Percentiles rank a stretch among this genome's conserved stretches.
Evolutionary conservation across 2,329 filamentous ascomycete species (phyloP).

Genomic region (Bipolaris oryzae): DNA sequence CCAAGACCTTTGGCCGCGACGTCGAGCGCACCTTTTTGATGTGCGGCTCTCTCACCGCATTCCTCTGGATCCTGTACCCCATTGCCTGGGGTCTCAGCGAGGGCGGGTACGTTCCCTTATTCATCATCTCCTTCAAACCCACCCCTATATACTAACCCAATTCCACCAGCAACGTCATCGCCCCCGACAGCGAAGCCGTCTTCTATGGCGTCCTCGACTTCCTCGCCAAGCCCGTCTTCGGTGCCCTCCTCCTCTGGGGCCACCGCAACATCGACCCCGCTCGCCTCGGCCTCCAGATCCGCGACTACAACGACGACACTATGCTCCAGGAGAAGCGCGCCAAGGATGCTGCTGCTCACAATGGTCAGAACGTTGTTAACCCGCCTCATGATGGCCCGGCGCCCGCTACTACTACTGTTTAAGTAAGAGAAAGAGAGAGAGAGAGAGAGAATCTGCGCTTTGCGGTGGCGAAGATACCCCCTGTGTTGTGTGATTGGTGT

Average conservation of each 20-base stretch:
- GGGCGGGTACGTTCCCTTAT: slow-evolving; percentile 35
- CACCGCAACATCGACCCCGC: slow-evolving; percentile 67
- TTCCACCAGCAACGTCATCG: slow-evolving; percentile 64
- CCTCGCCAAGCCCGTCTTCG: slow-evolving; percentile 68
- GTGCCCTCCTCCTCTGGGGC: slow-evolving; percentile 64
- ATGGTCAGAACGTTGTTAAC: slow-evolving; percentile 3
- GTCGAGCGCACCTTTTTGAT: slow-evolving; percentile 61
- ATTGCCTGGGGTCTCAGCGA: slow-evolving; percentile 66
- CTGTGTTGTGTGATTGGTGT: too few relatives aligned
- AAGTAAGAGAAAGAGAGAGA: not conserved
- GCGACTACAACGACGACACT: slow-evolving; percentile 54
- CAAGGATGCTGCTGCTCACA: not conserved
- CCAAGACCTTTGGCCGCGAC: slow-evolving; percentile 59
- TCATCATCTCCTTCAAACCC: too few relatives aligned
- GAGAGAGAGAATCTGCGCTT: too few relatives aligned
- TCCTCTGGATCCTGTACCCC: slow-evolving; percentile 70
- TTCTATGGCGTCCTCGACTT: slow-evolving; percentile 73
- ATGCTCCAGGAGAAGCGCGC: slow-evolving; percentile 29
- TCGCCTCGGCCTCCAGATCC: slow-evolving; percentile 60
- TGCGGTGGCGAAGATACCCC: too few relatives aligned
- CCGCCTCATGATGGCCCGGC: not conserved
- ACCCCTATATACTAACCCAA: not conserved
- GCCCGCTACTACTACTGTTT: not conserved
- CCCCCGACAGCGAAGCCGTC: slow-evolving; percentile 69
- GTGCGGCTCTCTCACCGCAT: slow-evolving; percentile 64